Base-by-base conservation (phyloP, 192 early-diverging fungal species). In the Backusella morwellensis region DNA sequence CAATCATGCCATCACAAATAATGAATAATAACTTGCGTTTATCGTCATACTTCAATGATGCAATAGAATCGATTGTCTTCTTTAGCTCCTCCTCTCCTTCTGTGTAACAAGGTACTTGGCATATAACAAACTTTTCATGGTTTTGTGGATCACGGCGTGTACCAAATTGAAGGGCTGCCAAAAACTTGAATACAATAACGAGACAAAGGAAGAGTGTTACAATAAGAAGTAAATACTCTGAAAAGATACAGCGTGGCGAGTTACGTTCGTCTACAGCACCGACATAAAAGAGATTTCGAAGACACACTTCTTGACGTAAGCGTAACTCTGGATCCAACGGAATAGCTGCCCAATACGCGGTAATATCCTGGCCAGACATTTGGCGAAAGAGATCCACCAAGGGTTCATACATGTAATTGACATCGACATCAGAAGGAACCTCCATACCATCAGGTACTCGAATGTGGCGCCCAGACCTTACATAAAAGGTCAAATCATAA, bases 211-310 rank as follows among this genome's bases (percentile, higher is more conserved):
- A 85, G 69, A 91, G 89, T 23, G 97, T 92, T n/a, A 88, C 89
- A 14, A 92, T 89, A 71, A 95, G 85, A 50, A 97, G 80, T 79
- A 99, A 88, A 75, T 97, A 97, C 79, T 93, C 90, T 42, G 96
- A 88, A 47, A 93, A 92, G 66, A 95, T 83, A 88, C 94, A 92
- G 77, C 85, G 82, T 52, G 93, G 75, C 52, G 92, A 91, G 35
- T 92, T 94, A 40, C 97, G 93, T 74, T 85, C 78, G 80, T 99
- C 97, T 8, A 97, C 91, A 52, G 90, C 89, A 35, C 95, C 97
- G 34, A 92, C 87, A 82, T 94, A 95, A 83, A 97, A 96, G 3
- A 93, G 82, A 59, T 92, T 91, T 26, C 93, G 88, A 74, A 99
- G 81, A 85, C 97, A 99, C 47, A 91, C 86, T 75, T 85, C 42